Evolutionary conservation across 2,329 filamentous ascomycete species (phyloP).

Genomic region (Alternaria tenuissima): DNA sequence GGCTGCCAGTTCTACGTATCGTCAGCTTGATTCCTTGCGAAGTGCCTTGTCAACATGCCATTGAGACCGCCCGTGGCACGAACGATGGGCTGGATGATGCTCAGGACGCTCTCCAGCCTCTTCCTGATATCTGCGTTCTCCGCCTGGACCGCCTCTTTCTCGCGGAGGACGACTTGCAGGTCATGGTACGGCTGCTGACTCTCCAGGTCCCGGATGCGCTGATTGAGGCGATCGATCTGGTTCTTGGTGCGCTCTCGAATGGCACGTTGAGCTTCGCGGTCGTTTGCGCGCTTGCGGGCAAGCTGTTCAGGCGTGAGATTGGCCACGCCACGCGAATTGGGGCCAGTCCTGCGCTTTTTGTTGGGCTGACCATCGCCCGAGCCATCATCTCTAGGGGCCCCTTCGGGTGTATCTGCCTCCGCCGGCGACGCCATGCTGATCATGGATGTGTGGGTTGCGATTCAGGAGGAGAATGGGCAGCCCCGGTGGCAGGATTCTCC

Average conservation of each 20-base stretch:
- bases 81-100: conserved; percentile 69
- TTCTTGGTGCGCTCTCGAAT: conserved; percentile 84
- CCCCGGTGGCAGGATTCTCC: background rate
- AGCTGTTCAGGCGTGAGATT: conserved; percentile 88
- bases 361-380: conserved; percentile 27
- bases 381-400: conserved; percentile 24
- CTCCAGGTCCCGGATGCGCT: conserved; percentile 76
- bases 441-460: conserved; percentile 21
- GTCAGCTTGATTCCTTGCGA: conserved; percentile 16
- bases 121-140: conserved; percentile 82
- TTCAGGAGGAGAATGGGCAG: conserved; percentile 9
- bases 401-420: conserved; percentile 32
- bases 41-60: conserved; percentile 45
- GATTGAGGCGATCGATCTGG: conserved; percentile 78
- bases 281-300: conserved; percentile 89
- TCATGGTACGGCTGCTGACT: conserved; percentile 85
- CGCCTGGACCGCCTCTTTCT: conserved; percentile 78
- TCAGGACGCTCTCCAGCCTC: conserved; percentile 70
- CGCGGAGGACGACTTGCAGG: conserved; percentile 75
- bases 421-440: conserved; percentile 33
- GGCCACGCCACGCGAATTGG: conserved; percentile 75
- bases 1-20: conserved; percentile 55
- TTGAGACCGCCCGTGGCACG: conserved; percentile 52
- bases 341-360: conserved; percentile 49
- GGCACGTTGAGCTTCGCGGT: conserved; percentile 84